phyloP scores from a whole-genome alignment of 1,284 basidiomycete genomes.

The Ustilago cynodontis region DNA sequence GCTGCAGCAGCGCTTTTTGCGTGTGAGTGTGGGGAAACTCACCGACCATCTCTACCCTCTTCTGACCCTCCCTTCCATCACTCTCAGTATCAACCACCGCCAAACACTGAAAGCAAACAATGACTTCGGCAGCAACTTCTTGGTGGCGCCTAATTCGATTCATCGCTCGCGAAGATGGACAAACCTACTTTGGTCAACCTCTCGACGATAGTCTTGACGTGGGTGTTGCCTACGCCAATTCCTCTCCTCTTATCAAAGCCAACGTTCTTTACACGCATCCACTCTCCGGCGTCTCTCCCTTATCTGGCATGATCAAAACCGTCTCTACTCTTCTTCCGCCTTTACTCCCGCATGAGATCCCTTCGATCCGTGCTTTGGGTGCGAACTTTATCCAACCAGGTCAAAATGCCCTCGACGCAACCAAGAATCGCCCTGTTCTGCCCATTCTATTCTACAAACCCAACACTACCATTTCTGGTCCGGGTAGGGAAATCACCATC shows the following conservation, averaged over 20 bases:
- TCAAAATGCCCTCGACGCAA: conserved; percentile 34
- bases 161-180: conserved; percentile 54
- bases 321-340: conserved; percentile 48
- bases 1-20: neutral
- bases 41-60: neutral
- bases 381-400: conserved; percentile 51
- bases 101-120: neutral
- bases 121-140: conserved; percentile 12
- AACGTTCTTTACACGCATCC: conserved; percentile 39
- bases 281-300: conserved; percentile 11
- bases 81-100: neutral
- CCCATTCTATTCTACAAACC: conserved; percentile 64
- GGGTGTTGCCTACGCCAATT: conserved; percentile 42
- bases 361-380: conserved; percentile 41
- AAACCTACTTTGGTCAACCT: conserved; percentile 55
- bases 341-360: conserved; percentile 26
- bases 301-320: conserved; percentile 41
- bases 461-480: conserved; percentile 34
- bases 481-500: conserved; percentile 40
- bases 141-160: conserved; percentile 62
- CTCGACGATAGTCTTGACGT: conserved; percentile 42
- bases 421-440: conserved; percentile 35
- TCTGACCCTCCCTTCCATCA: neutral
- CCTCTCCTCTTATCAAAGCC: conserved; percentile 15
- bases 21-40: conserved; percentile 9